phyloP scores from a whole-genome alignment of 768 basidiomycete species.

The Candolleomyces efflorescens region DNA sequence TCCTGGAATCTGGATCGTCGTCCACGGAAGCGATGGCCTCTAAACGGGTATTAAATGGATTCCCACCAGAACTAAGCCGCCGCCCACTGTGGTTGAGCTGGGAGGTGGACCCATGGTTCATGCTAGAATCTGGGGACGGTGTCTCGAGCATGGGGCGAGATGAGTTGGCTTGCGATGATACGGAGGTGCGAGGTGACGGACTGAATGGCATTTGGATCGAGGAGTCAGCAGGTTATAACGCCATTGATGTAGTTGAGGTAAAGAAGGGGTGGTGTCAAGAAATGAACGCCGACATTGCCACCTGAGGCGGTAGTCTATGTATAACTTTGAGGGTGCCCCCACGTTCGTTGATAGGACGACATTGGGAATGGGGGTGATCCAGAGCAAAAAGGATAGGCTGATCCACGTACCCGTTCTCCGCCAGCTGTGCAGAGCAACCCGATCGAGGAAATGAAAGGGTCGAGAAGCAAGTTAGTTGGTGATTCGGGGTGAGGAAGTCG shows the following conservation, averaged over 20 bases:
- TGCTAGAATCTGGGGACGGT: neutral
- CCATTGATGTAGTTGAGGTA: neutral
- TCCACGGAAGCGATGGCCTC: neutral
- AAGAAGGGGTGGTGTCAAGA: neutral
- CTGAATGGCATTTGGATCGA: neutral
- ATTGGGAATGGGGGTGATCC: neutral
- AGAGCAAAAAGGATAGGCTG: neutral
- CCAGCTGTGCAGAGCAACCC: neutral
- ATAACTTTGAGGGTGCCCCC: neutral
- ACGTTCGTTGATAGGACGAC: neutral
- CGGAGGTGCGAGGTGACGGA: neutral
- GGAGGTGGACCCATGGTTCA: neutral
- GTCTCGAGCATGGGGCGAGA: neutral
- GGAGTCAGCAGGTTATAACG: neutral
- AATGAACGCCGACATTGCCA: neutral
- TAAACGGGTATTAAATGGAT: neutral
- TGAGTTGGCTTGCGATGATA: neutral
- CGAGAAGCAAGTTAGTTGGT: neutral
- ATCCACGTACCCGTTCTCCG: neutral
- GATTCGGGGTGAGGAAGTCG: neutral
- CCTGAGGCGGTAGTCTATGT: no score
- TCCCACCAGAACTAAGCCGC: neutral
- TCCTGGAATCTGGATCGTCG: neutral
- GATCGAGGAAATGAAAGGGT: neutral
- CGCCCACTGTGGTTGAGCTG: neutral